Base-by-base conservation (phyloP, 352 stramenopile species). In the Phytopythium helicoides region DNA sequence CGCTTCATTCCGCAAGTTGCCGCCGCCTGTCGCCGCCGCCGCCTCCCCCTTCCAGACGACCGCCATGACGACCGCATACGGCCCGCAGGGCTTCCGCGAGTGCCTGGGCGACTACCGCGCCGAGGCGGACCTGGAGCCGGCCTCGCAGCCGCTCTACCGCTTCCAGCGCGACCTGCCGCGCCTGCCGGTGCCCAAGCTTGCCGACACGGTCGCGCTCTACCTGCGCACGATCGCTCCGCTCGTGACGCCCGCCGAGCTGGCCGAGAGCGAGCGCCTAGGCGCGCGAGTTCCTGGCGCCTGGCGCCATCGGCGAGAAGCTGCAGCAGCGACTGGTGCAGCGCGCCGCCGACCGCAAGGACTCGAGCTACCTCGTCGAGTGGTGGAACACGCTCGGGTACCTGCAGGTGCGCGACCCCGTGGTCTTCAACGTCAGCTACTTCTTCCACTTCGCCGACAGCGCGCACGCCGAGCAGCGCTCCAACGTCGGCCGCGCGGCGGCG, bases 371-470 rank as follows among this genome's bases (percentile, higher is more conserved):
- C 19, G 61, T 69, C 45, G 81, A 89, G 56, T 92, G 81, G 80
- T 94, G 83, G 83, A 89, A 94, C 63, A 89, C 67, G 18, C 52
- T 79, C 14, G 83, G 75, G 21, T 94, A 92, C 56, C 61, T 94
- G 14, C 65, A 87, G 21, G 81, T 88, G 54, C 79, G 87, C 52
- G 81, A 87, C 53, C 83, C 87, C 6, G 73, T 96, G 35, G 75
- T 87, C 25, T 89, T 96, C 57, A 95, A 96, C 60, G 87, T 92
- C 36, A 96, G 86, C 66, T 96, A 96, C 72, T 96, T 95, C 47
- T 91, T 96, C 57, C 78, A 89, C 61, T 91, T 89, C 41, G 74
- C 69, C 28, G 74, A 89, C 65, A 80, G 62, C 26, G 73, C 76
- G 19, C 73, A 91, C 54, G 51, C 72, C 0, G 44, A 67, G 26